phyloP scores from a whole-genome alignment of 306 rosid genomes.

The Oxytropis ochrocephala region DNA sequence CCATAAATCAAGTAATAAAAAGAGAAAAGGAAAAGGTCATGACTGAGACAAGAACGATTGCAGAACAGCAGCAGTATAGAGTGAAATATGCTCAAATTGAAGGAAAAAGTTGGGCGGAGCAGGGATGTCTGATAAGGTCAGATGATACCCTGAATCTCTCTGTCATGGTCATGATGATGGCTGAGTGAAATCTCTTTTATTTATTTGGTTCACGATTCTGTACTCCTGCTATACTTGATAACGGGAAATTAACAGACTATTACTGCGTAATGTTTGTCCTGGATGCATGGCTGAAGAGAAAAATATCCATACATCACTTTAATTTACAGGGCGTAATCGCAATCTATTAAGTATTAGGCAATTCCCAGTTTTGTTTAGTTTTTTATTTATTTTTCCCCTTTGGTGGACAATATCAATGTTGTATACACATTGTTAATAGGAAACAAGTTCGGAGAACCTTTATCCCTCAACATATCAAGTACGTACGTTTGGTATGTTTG shows the following conservation, averaged over 20 bases:
- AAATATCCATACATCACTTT: too few species aligned
- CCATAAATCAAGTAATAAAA: conserved; percentile 32
- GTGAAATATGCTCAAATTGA: background rate
- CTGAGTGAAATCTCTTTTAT: background rate
- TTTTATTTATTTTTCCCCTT: background rate
- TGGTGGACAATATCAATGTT: background rate
- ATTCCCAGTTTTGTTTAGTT: background rate
- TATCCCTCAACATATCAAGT: background rate
- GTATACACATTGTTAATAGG: background rate
- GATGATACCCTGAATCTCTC: background rate
- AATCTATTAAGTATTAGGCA: background rate
- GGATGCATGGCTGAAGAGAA: background rate
- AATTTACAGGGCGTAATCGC: background rate
- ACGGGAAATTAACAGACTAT: background rate
- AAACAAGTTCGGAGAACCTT: background rate
- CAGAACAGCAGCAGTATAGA: background rate
- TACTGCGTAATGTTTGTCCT: background rate
- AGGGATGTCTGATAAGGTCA: background rate
- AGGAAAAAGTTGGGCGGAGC: too few species aligned
- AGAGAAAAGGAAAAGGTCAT: conserved; percentile 41
- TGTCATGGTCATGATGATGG: background rate
- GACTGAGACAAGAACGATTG: background rate
- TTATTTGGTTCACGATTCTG: background rate
- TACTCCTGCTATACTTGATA: background rate
- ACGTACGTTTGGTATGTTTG: too few species aligned